phyloP scores from a whole-genome alignment of 2,329 filamentous ascomycete species.

The Colletotrichum graminicola region DNA sequence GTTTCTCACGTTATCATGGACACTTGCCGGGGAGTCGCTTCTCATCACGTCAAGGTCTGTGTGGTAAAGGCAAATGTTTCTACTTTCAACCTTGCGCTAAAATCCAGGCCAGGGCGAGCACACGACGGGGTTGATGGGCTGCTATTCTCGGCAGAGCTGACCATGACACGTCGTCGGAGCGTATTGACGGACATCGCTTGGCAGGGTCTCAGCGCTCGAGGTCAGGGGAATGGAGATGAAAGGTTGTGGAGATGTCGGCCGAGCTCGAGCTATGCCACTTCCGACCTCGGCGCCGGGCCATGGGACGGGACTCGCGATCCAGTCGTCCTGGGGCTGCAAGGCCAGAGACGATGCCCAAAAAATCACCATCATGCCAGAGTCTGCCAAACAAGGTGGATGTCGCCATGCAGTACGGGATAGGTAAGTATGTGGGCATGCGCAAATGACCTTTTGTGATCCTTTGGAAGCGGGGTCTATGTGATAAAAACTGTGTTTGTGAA shows the following conservation, averaged over 20 bases:
- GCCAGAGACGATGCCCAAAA: slow-evolving; percentile 4
- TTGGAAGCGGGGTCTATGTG: neutral
- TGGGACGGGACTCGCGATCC: neutral
- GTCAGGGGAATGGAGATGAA: neutral
- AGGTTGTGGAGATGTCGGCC: neutral
- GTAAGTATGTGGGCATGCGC: neutral
- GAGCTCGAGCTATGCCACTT: slow-evolving; percentile 19
- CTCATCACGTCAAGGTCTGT: neutral
- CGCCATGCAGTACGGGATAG: slow-evolving; percentile 11
- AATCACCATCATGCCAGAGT: neutral
- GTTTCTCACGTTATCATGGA: neutral
- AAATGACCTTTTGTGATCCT: slow-evolving; percentile 16
- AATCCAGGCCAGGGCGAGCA: slow-evolving; percentile 19
- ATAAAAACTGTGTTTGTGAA: neutral
- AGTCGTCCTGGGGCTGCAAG: slow-evolving; percentile 4
- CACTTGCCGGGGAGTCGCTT: neutral
- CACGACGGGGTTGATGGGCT: neutral
- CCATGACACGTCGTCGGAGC: slow-evolving; percentile 9
- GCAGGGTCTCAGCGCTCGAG: slow-evolving; percentile 22
- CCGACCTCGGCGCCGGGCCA: slow-evolving; percentile 13
- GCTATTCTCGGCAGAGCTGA: slow-evolving; percentile 31
- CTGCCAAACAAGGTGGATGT: slow-evolving; percentile 14
- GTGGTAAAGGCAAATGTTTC: neutral
- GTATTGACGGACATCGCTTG: slow-evolving; percentile 16
- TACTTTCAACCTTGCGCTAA: neutral